Evolutionary conservation across 495 filamentous ascomycete species (phyloP).

Genomic region (Aspergillus leporis): DNA sequence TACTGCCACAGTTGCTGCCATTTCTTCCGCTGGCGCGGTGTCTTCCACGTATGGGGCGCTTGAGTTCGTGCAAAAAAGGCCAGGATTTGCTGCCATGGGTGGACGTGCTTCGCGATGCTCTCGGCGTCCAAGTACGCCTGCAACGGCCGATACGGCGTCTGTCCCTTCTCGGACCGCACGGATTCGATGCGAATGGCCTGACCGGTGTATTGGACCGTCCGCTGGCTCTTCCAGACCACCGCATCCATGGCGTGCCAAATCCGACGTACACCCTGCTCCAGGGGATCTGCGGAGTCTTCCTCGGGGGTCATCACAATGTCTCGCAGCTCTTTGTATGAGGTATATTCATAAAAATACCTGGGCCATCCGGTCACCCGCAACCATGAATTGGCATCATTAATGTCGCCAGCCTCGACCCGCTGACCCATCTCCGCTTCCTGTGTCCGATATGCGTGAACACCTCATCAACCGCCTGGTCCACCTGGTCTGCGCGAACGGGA

Average conservation of each 20-base stretch:
- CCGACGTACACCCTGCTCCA: neutral
- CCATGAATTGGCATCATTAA: constrained; percentile 13
- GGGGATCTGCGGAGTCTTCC: neutral
- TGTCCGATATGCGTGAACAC: too few relatives aligned
- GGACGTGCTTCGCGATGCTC: constrained; percentile 10
- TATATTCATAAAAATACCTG: constrained; percentile 1
- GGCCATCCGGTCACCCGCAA: constrained; percentile 15
- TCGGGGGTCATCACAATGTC: neutral
- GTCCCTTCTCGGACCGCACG: neutral
- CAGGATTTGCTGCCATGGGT: constrained; percentile 19
- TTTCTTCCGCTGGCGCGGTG: constrained; percentile 1
- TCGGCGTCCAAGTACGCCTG: constrained; percentile 14
- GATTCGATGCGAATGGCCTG: constrained; percentile 4
- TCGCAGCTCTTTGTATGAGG: too few relatives aligned
- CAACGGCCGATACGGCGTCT: constrained; percentile 10
- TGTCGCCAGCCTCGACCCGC: constrained; percentile 5
- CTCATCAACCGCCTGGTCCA: neutral
- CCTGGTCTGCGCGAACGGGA: neutral
- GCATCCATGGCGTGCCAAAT: constrained; percentile 9
- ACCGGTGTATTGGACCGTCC: constrained; percentile 6
- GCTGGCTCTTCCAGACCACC: constrained; percentile 13
- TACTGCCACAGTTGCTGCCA: neutral
- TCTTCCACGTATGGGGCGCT: constrained; percentile 7
- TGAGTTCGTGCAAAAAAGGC: constrained; percentile 18
- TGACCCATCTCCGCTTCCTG: too few relatives aligned